A percentile compares a stretch with the other conserved stretches of the same genome.
Evolutionary conservation across 2,329 filamentous ascomycete species (phyloP).

Genomic region (Alternaria metachromatica): DNA sequence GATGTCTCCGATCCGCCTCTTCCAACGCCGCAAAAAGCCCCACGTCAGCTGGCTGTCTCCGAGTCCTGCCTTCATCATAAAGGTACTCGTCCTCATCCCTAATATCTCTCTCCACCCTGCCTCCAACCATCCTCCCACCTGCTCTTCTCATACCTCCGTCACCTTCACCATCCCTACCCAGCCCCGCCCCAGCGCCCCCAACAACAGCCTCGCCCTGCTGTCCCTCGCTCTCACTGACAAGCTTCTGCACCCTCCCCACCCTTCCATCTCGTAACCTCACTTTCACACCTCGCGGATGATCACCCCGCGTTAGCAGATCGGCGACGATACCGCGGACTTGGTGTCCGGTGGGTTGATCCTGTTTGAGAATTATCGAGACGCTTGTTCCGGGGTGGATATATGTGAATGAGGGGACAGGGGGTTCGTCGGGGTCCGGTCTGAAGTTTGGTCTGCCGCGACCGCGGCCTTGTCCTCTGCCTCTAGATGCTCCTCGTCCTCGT

Average conservation of each 20-base stretch:
- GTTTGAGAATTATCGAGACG: constrained; percentile 78
- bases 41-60: constrained; percentile 6
- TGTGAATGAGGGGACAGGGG: constrained; percentile 30
- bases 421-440: constrained; percentile 12
- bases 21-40: constrained; percentile 35
- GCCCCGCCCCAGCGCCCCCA: constrained; percentile 26
- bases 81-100: constrained; percentile 40
- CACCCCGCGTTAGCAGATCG: constrained; percentile 72
- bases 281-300: constrained; percentile 81
- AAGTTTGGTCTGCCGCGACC: constrained; percentile 6
- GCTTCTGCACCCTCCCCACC: constrained; percentile 74
- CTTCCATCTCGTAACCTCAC: constrained; percentile 74
- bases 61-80: constrained; percentile 31
- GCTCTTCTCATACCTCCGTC: constrained; percentile 14
- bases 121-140: constrained; percentile 16
- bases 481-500: constrained; percentile 5
- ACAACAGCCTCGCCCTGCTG: constrained; percentile 33
- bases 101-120: constrained; percentile 35
- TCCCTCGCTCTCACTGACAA: constrained; percentile 49
- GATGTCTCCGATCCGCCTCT: constrained; percentile 32
- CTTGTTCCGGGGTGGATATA: constrained; percentile 63
- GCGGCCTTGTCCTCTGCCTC: constrained; percentile 11
- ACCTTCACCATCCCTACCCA: constrained; percentile 38
- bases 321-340: constrained; percentile 72
- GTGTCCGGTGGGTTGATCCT: constrained; percentile 75